Percentiles rank a stretch among this genome's conserved stretches.
These are phyloP conservation scores for Penicillium paxilli DNA, from an alignment of 495 filamentous ascomycete species.

Conservation along the genomic window DNA sequence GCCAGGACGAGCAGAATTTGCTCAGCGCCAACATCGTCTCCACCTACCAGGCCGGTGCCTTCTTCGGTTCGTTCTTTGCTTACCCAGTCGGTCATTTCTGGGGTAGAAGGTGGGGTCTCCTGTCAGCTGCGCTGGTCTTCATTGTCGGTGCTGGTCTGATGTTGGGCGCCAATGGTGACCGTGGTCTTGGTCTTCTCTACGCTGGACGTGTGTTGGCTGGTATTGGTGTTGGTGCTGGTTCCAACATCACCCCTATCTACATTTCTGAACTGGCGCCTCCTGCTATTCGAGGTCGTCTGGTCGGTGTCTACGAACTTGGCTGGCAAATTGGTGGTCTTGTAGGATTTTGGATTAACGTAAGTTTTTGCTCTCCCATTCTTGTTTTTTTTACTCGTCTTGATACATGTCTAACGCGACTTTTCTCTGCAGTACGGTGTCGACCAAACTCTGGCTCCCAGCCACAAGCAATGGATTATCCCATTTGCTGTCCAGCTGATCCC, in stretches of 20 bases:
- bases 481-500: constrained; percentile 57
- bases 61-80: constrained; percentile 65
- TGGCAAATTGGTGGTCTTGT: constrained; percentile 73
- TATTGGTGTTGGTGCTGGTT: constrained; percentile 73
- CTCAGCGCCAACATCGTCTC: constrained; percentile 70
- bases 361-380: constrained; percentile 1
- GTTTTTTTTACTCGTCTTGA: neutral
- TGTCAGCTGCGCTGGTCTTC: constrained; percentile 56
- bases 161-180: constrained; percentile 55
- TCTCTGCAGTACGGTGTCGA: constrained; percentile 36
- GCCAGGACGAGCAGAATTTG: constrained; percentile 40
- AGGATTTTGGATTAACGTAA: constrained; percentile 71
- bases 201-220: constrained; percentile 71
- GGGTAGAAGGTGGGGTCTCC: constrained; percentile 57
- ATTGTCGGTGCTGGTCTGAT: constrained; percentile 64
- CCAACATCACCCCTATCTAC: constrained; percentile 75
- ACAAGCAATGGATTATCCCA: constrained; percentile 57
- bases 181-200: constrained; percentile 64
- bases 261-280: constrained; percentile 77
- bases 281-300: constrained; percentile 75
- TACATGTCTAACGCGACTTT: constrained; percentile 9
- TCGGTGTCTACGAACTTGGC: constrained; percentile 71
- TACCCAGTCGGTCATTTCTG: constrained; percentile 57
- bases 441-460: constrained; percentile 27
- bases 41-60: constrained; percentile 66